phyloP scores from a whole-genome alignment of 2,329 filamentous ascomycete species.

The Claviceps pazoutovae region DNA sequence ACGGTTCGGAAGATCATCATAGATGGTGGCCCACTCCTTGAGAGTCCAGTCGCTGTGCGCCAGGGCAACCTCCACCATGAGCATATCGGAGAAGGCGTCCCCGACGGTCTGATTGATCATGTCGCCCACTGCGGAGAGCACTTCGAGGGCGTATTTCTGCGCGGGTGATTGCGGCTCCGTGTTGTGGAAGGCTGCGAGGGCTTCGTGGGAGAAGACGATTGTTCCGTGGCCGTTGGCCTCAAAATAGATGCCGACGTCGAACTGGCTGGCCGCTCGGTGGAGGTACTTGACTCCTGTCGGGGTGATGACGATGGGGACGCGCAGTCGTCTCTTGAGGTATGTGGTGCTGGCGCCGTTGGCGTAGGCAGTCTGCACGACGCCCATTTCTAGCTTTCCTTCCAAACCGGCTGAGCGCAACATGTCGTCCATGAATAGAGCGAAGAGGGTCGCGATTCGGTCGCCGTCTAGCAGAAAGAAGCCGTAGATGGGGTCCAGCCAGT shows the following conservation, averaged over 20 bases:
- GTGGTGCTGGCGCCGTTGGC: conserved; percentile 91
- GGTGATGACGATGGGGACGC: conserved; percentile 83
- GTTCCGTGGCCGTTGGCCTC: conserved; percentile 98
- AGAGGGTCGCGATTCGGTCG: conserved; percentile 89
- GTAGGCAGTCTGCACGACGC: conserved; percentile 93
- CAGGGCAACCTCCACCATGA: conserved; percentile 90
- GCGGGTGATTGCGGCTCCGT: conserved; percentile 80
- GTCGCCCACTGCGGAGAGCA: conserved; percentile 67
- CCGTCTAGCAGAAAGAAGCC: conserved; percentile 89
- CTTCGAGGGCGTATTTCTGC: conserved; percentile 79
- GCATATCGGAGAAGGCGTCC: conserved; percentile 88
- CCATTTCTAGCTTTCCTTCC: conserved; percentile 69
- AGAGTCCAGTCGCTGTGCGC: conserved; percentile 88
- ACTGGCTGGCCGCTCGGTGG: conserved; percentile 89
- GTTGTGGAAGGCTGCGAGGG: conserved; percentile 62
- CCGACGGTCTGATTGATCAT: conserved; percentile 98
- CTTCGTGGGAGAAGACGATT: conserved; percentile 80
- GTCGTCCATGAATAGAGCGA: conserved; percentile 85
- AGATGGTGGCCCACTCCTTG: conserved; percentile 84
- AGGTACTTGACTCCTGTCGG: conserved; percentile 94
- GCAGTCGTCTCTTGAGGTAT: conserved; percentile 78
- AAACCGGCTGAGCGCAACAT: conserved; percentile 70
- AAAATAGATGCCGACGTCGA: conserved; percentile 95
- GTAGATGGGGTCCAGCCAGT: conserved; percentile 70
- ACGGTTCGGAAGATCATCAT: conserved; percentile 86